Evolutionary conservation across 139 green algal species (phyloP).

Genomic region (Volvox reticuliferus): DNA sequence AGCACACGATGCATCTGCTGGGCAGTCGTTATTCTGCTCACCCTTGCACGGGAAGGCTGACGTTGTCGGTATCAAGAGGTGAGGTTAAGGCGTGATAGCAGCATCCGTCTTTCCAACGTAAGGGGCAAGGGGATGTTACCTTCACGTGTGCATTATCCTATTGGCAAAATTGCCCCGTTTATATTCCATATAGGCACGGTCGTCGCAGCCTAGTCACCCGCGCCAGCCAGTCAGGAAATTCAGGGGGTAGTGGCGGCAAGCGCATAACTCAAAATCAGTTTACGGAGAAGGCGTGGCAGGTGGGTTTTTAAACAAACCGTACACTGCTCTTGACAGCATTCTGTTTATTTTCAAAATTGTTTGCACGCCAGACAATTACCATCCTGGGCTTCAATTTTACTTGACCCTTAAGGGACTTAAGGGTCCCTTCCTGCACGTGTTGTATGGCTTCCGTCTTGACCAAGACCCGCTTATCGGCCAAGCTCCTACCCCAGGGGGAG

Average conservation of each 20-base stretch:
- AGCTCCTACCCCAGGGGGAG: too few relatives aligned
- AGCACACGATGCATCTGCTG: too few relatives aligned
- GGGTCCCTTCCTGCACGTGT: too few relatives aligned
- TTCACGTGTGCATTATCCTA: not conserved
- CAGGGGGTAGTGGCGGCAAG: constrained; percentile 66
- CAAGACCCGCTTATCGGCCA: too few relatives aligned
- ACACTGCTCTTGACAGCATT: too few relatives aligned
- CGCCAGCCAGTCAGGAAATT: not conserved
- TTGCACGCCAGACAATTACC: too few relatives aligned
- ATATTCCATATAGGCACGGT: constrained; percentile 1
- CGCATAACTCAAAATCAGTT: constrained; percentile 94
- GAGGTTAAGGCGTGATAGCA: not conserved
- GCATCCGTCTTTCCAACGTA: not conserved
- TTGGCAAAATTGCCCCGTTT: not conserved
- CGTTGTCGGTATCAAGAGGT: not conserved
- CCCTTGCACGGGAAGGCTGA: not conserved
- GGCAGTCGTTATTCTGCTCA: not conserved
- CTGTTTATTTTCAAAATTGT: too few relatives aligned
- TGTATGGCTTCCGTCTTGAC: too few relatives aligned
- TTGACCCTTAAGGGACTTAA: too few relatives aligned
- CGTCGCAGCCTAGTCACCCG: constrained; percentile 3
- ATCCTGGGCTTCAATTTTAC: too few relatives aligned
- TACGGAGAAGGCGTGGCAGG: constrained; percentile 94
- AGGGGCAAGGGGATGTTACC: not conserved
- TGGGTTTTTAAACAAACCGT: not conserved